Evolutionary conservation across 805 yeast genomes (phyloP), one percentile per base, ranked within the genome.

Genomic region (Teunomyces cretensis): DNA sequence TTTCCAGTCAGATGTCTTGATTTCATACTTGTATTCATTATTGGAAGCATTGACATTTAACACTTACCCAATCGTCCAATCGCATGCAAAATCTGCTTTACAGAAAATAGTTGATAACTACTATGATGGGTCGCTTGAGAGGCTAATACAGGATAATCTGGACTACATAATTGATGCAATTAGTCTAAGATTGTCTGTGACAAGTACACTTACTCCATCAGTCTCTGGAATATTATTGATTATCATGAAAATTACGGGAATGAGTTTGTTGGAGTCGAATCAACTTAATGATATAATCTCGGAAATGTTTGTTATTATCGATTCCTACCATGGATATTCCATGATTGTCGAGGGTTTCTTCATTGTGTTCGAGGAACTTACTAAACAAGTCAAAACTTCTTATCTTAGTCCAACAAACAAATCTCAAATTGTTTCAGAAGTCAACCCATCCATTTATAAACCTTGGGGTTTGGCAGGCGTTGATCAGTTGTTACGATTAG

Each of bases 131-230:
- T 80, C 88, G 0, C 62, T 91, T 2, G 68, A 68, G 28, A 62
- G 63, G 2, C 58, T 92, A 47, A 71, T 94, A 1, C 55, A 74
- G 30, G 81, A 80, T 19, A 92, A 90, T 59, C 75, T 82, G 45
- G 97, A 92, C 55, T 91, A 91, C 57, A 63, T 92, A 14, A 68
- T 90, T 12, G 97, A 94, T 58, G 68, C 89, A 0, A 68, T 90
- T n/a, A 84, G 96, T 2, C 63, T 81, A 24, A 79, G 77, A 49
- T 67, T 94, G 43, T 80, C 88, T 22, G 78, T 86, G 2, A 81
- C 90, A 4, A 73, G 83, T 44, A 60, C 65, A 19, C 76, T 92
- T 4, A 78, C 89, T 1, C 92, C 96, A 2, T 74, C 89, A 8
- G 76, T 89, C 3, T 76, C 87, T 1, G 81, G 83, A 0, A 81